Evolutionary conservation across 2,329 filamentous ascomycete genomes (phyloP).

Genomic region (Verticillium nubilum): DNA sequence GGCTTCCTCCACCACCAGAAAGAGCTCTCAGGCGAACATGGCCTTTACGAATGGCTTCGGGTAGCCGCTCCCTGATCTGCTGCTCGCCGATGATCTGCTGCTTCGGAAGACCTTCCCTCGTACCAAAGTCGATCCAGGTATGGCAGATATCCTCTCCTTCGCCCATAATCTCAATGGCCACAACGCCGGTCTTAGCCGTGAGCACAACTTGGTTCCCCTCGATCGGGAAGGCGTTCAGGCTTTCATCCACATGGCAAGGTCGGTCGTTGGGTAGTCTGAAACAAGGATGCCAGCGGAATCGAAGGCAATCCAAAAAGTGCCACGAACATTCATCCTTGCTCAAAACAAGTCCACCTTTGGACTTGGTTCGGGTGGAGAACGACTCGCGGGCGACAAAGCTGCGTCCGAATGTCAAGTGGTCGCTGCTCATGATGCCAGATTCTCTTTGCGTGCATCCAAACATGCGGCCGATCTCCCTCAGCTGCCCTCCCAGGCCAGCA

Average conservation of each 20-base stretch:
- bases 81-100: conserved; percentile 58
- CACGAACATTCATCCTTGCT: conserved; percentile 81
- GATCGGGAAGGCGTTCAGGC: conserved; percentile 80
- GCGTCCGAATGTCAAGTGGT: conserved; percentile 80
- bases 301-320: conserved; percentile 84
- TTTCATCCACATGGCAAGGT: conserved; percentile 58
- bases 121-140: conserved; percentile 62
- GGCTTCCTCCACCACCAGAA: conserved; percentile 67
- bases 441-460: conserved; percentile 89
- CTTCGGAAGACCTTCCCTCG: neutral
- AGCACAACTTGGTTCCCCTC: conserved; percentile 72
- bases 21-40: conserved; percentile 57
- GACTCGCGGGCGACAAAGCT: conserved; percentile 78
- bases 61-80: conserved; percentile 65
- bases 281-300: conserved; percentile 85
- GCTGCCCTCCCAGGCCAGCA: conserved; percentile 85
- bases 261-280: conserved; percentile 79
- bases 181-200: conserved; percentile 74
- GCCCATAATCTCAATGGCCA: conserved; percentile 76
- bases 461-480: conserved; percentile 86
- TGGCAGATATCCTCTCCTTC: conserved; percentile 79
- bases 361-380: conserved; percentile 81
- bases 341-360: conserved; percentile 69
- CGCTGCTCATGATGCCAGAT: conserved; percentile 84
- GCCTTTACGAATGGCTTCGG: conserved; percentile 66